These are phyloP conservation scores for Schizosaccharomyces lindneri DNA, from an alignment of 805 yeast genomes.

Conservation along the genomic window DNA sequence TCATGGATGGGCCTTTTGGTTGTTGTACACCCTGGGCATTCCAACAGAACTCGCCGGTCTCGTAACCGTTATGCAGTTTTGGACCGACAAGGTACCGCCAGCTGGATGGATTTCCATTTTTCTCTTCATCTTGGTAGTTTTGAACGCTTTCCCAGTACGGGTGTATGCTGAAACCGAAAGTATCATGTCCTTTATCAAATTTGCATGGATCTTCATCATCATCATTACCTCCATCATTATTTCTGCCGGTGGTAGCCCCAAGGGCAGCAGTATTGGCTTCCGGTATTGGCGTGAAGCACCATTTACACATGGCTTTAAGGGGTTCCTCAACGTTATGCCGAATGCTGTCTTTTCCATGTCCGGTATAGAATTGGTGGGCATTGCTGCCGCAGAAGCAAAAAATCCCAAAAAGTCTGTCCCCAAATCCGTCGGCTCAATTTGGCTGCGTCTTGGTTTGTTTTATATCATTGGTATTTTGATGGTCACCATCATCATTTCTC, in stretches of 20 bases:
- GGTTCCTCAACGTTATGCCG: conserved; percentile 37
- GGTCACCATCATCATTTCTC: conserved; percentile 22
- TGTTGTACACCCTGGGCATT: conserved; percentile 45
- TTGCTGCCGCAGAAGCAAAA: conserved; percentile 54
- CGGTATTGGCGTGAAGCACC: conserved; percentile 26
- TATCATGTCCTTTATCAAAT: conserved; percentile 40
- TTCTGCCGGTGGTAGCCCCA: conserved; percentile 54
- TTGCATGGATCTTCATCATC: conserved; percentile 37
- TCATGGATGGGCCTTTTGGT: conserved; percentile 39
- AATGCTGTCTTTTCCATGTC: conserved; percentile 43
- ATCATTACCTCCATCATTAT: conserved; percentile 37
- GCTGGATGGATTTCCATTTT: conserved; percentile 22
- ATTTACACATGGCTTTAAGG: conserved; percentile 30
- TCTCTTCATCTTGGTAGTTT: conserved; percentile 18
- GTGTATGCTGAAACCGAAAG: conserved; percentile 24
- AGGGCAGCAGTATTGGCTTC: conserved; percentile 49
- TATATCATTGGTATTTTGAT: conserved; percentile 34
- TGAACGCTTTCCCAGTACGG: conserved; percentile 24
- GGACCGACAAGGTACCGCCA: conserved; percentile 24
- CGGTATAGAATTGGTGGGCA: conserved; percentile 53
- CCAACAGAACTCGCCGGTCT: conserved; percentile 68
- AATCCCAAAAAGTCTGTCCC: conserved; percentile 48
- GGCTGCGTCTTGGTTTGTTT: conserved; percentile 55
- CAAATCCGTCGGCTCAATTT: conserved; percentile 52
- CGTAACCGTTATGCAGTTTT: conserved; percentile 49